phyloP scores from a whole-genome alignment of 345 rosid species.

The Gossypium sturtianum region DNA sequence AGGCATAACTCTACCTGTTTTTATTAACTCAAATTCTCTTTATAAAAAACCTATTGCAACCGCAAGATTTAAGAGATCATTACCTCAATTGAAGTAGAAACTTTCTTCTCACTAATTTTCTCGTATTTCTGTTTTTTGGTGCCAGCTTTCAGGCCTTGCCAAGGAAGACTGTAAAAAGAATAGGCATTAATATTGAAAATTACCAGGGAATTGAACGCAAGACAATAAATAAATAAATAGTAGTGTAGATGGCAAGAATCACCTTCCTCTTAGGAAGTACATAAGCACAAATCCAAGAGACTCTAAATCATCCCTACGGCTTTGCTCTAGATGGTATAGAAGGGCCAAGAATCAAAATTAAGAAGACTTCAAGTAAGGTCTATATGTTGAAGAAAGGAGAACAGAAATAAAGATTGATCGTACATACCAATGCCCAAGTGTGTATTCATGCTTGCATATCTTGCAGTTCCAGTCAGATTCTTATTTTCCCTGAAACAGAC shows the following conservation, averaged over 20 bases:
- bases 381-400: background rate
- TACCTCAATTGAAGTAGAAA: constrained; percentile 74
- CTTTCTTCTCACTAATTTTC: constrained; percentile 97
- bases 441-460: constrained; percentile 99
- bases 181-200: constrained; percentile 17
- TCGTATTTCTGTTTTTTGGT: constrained; percentile 97
- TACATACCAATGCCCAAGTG: constrained; percentile 91
- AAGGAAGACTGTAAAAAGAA: constrained; percentile 68
- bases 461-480: constrained; percentile 96
- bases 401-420: background rate
- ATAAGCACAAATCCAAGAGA: constrained; percentile 97
- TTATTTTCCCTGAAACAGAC: constrained; percentile 73
- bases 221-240: background rate
- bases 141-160: constrained; percentile 99
- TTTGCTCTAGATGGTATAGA: constrained; percentile 58
- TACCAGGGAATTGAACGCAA: constrained; percentile 5
- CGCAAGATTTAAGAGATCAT: background rate
- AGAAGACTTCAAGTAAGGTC: background rate
- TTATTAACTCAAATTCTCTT: constrained; percentile 37
- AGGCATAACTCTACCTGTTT: constrained; percentile 51
- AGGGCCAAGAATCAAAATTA: background rate
- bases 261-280: constrained; percentile 98
- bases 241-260: constrained; percentile 16
- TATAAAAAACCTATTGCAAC: background rate
- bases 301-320: constrained; percentile 97